Evolutionary conservation across 2,329 filamentous ascomycete species (phyloP), one percentile per base, ranked within the genome.

Genomic region (Raffaelea albimanens): DNA sequence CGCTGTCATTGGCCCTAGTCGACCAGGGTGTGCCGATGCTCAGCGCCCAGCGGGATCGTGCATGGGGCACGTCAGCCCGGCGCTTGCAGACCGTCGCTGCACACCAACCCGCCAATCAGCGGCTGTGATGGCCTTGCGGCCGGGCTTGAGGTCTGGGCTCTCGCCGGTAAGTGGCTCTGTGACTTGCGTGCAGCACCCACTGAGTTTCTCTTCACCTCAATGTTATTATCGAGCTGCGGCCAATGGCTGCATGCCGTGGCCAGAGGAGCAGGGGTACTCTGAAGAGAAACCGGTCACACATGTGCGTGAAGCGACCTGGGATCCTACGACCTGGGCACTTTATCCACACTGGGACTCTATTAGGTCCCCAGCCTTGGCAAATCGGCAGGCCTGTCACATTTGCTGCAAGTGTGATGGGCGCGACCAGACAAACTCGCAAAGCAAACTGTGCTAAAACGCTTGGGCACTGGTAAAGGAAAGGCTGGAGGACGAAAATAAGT

Each of bases 331-430:
- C 14, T 8, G n/a, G 5, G 13, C 34, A 8, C 34, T 5, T 5
- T 38, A 8, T 38, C 7, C 34, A 38, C 7, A 38, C 7, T 5
- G n/a, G 10, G 7, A 36, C 23, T 22, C 20, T 21, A n/a, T n/a
- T n/a, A n/a, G n/a, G n/a, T n/a, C n/a, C n/a, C n/a, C 33, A 38
- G 23, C 40, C 46, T 46, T 44, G 47, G 46, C 44, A 23, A 47
- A 43, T 44, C 46, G 39, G 13, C 25, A 25, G 23, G 14, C 29
- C 34, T 29, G 44, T 49, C 48, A 49, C 48, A 49, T 19, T 44
- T 25, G 23, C 18, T 40, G 20, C 8, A 29, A 20, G 43, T 45
- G 40, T 19, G 13, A 43, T 40, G 25, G 39, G 44, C 43, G 44
- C 43, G 43, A 45, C 40, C 33, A 44, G 25, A 48, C 2, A 22